These are phyloP conservation scores for Hemileccinum hortonii DNA, from an alignment of 1,284 basidiomycete species.

Conservation along the genomic window DNA sequence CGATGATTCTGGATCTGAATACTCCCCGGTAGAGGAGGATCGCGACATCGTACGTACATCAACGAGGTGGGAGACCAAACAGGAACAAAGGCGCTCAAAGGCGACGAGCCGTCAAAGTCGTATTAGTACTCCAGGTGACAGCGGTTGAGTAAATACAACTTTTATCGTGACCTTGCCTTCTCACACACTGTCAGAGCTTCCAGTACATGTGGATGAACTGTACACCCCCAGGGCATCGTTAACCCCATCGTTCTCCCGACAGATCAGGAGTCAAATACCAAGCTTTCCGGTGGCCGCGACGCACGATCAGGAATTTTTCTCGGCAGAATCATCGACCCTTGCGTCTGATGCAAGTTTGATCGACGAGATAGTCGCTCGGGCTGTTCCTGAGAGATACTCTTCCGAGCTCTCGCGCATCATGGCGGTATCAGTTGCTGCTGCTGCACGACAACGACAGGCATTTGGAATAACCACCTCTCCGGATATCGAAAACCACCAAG, in stretches of 20 bases:
- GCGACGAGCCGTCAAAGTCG: conserved; percentile 6
- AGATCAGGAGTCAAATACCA: conserved; percentile 2
- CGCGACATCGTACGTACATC: conserved; percentile 4
- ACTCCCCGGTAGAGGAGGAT: conserved; percentile 28
- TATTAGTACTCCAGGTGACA: background rate
- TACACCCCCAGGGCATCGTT: conserved; percentile 19
- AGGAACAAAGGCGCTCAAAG: conserved; percentile 5
- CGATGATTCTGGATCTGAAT: conserved; percentile 31
- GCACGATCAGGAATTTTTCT: conserved; percentile 3
- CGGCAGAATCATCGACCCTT: conserved; percentile 12
- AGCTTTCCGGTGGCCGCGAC: background rate
- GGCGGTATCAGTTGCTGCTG: conserved; percentile 40
- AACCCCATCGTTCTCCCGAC: conserved; percentile 7
- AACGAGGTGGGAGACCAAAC: conserved; percentile 6
- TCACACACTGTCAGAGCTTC: conserved; percentile 15
- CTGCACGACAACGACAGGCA: conserved; percentile 44
- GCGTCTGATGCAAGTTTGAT: conserved; percentile 16
- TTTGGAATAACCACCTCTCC: conserved; percentile 48
- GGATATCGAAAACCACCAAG: conserved; percentile 20
- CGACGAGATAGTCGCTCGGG: background rate
- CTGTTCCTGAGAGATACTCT: conserved; percentile 18
- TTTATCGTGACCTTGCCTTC: background rate
- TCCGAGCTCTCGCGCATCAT: conserved; percentile 39
- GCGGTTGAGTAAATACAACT: conserved; percentile 16
- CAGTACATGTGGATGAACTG: conserved; percentile 15